A percentile compares a stretch with the other conserved stretches of the same genome.
These are phyloP conservation scores for Vanderwaltozyma verrucispora DNA, from an alignment of 805 yeast species.

Conservation along the genomic window DNA sequence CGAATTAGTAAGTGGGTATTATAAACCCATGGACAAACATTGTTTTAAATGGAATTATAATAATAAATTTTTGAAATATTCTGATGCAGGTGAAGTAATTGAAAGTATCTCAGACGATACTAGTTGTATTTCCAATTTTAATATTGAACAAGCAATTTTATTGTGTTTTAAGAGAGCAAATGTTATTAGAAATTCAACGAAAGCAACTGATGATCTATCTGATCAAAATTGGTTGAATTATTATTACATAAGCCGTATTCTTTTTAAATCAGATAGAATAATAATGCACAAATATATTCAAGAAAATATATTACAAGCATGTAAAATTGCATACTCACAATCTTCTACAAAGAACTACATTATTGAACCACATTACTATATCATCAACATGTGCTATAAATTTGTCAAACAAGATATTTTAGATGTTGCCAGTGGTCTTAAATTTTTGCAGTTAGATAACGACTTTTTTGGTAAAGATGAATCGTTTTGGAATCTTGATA, in stretches of 20 bases:
- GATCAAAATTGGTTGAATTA: constrained; percentile 48
- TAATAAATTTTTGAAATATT: constrained; percentile 8
- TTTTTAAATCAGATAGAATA: constrained; percentile 36
- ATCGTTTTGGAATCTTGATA: constrained; percentile 18
- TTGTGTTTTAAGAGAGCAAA: constrained; percentile 16
- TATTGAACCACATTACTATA: constrained; percentile 69
- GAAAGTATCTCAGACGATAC: constrained; percentile 4
- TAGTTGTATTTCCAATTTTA: constrained; percentile 19
- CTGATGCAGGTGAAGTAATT: constrained; percentile 12
- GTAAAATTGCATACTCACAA: constrained; percentile 30
- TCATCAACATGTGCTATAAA: constrained; percentile 51
- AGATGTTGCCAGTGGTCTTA: constrained; percentile 30
- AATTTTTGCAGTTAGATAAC: constrained; percentile 31
- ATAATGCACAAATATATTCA: background rate
- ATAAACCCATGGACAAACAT: constrained; percentile 54
- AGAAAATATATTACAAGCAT: constrained; percentile 35
- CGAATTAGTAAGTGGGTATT: constrained; percentile 40
- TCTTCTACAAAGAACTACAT: constrained; percentile 41
- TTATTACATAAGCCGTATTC: constrained; percentile 49
- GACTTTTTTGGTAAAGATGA: constrained; percentile 17
- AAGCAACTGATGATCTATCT: constrained; percentile 8
- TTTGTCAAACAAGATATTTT: constrained; percentile 33
- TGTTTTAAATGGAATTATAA: constrained; percentile 34
- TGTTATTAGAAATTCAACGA: constrained; percentile 17
- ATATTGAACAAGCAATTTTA: constrained; percentile 23